Evolutionary conservation across 164 flowering plant genomes (phyloP), one percentile per base, ranked within the genome.

Genomic region (grape (Vitis vinifera)): DNA sequence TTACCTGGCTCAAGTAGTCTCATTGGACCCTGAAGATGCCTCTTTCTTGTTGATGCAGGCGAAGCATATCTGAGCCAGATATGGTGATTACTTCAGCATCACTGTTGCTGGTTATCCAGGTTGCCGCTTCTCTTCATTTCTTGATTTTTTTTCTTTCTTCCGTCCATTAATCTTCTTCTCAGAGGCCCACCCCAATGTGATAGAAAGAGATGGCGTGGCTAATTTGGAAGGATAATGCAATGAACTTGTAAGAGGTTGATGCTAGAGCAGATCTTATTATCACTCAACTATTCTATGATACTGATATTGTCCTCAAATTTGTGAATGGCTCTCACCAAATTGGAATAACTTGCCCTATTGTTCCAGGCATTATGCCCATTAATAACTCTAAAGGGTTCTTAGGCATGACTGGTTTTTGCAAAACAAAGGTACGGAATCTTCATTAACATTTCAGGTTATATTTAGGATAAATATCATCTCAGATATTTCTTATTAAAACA

Each of bases 91-190:
- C 84, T 96, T 96, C 73, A 97, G 99, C 69, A 89, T 96, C 0
- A 91, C 98, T 29, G 98, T 95, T 71, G 99, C 99, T 67, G 98
- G 99, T 51, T 93, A 93, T 80, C 99, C 99, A 79, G 98, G 98
- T 91, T 50, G 17, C 68, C 49, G 11, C 4, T 13, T 57, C 50
- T 62, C 16, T 27, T 60, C 15, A 3, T 19, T 19, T 70, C 27
- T 15, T 59, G 12, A 15, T 8, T 14, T 65, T 57, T 16, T 51
- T 1, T 1, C 37, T 31, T n/a, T 68, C 5, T 48, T 53, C 6
- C 63, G 44, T 6, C 13, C 4, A 30, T 15, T 50, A 7, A 49
- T 29, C 57, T 50, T 57, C 49, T 60, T 53, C 44, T 55, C 87
- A 94, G 99, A 93, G 97, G 99, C 91, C 8, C 99, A 93, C 82